Conservation (phyloP, 805 yeast genomes). For the Metahyphopichia silvanorum region DNA sequence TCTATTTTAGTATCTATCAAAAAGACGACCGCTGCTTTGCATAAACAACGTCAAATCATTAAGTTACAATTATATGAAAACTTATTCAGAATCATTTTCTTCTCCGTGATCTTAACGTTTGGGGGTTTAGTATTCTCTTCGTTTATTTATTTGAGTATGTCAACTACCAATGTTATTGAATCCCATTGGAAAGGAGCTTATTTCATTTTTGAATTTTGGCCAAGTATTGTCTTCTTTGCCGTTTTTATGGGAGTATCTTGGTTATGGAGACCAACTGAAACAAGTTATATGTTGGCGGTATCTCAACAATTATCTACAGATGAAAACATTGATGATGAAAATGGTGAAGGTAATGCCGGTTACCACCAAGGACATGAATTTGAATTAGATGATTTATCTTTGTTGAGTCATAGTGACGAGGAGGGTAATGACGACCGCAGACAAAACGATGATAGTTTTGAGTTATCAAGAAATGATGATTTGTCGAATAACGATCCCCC, state of each 20-base stretch:
- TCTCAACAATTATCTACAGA: constrained; percentile 89
- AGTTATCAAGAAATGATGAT: constrained; percentile 22
- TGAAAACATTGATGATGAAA: constrained; percentile 55
- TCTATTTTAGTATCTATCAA: constrained; percentile 71
- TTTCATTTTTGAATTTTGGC: constrained; percentile 92
- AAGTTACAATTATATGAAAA: constrained; percentile 83
- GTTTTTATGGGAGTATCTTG: constrained; percentile 82
- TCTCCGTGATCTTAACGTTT: constrained; percentile 66
- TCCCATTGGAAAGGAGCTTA: constrained; percentile 90
- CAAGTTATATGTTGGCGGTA: constrained; percentile 91
- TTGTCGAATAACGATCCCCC: constrained; percentile 26
- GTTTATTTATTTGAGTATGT: constrained; percentile 68
- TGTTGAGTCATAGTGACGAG: constrained; percentile 47
- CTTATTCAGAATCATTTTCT: constrained; percentile 70
- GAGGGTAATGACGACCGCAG: constrained; percentile 17
- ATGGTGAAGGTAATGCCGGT: constrained; percentile 16
- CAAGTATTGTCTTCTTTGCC: constrained; percentile 78
- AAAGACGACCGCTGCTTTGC: constrained; percentile 67
- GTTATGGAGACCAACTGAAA: constrained; percentile 97
- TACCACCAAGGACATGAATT: constrained; percentile 49
- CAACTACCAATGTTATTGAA: constrained; percentile 73
- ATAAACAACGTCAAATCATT: constrained; percentile 85
- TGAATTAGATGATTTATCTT: constrained; percentile 56
- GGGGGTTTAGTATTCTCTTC: constrained; percentile 70
- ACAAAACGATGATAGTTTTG: constrained; percentile 34